Base-by-base conservation (phyloP, 164 flowering plant species). In the Dillenia turbinata region DNA sequence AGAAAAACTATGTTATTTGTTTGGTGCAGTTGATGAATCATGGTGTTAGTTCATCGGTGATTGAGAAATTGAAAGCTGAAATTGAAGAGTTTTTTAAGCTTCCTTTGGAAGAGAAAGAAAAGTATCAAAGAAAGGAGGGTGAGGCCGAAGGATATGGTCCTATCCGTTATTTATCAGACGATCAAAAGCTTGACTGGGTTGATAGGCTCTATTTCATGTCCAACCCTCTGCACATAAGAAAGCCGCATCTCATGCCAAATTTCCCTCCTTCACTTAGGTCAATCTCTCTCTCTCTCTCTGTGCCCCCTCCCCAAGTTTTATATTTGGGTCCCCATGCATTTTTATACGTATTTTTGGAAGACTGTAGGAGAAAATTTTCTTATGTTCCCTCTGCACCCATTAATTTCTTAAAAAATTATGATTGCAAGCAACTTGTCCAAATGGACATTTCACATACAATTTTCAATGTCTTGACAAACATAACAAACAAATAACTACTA, bases 61-160 rank as follows among this genome's bases (percentile, higher is more conserved):
- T 78, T 9, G 77, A 73, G 56, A 59, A 68, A 43, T 56, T 73
- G 26, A 75, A 64, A 55, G 48, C 47, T n/a, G 73, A 78, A 22
- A 44, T 70, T 14, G 40, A 65, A 24, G 61, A 53, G 11, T 73
- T 78, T 24, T 75, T 78, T 54, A 16, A 64, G 4, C 79, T 78
- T 63, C 73, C 77, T 0, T 49, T 56, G 3, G 77, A 65, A 44
- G 79, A 75, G 24, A 78, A 75, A 68, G 62, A 70, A 68, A 68
- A 70, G 52, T 56, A 70, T 11, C 73, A 79, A 79, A 79, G 75
- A 56, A 43, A 70, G 15, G 69, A 73, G 49, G 77, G 64, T 40
- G 68, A 75, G 47, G 67, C 59, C 12, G 73, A 78, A 44, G 82
- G 82, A 5, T 78, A 73, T 64, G 82, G 79, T 12, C 77, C 75